Evolutionary conservation across 2,329 filamentous ascomycete species (phyloP).

Genomic region (Colletotrichum incanum): DNA sequence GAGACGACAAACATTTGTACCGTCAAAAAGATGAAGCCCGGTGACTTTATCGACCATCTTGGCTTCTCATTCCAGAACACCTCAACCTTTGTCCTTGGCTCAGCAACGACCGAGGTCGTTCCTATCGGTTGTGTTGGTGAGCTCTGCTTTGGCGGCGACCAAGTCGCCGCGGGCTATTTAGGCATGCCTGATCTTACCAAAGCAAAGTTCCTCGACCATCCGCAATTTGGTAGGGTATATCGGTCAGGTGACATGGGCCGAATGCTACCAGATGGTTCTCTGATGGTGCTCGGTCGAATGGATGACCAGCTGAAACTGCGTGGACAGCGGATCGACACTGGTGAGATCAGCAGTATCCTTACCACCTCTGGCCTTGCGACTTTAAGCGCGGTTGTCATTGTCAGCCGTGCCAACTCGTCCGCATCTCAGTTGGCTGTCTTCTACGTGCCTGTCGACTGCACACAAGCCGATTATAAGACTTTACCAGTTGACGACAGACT

Average conservation of each 20-base stretch:
- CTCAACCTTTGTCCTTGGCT: conserved; percentile 76
- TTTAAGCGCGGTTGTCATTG: conserved; percentile 77
- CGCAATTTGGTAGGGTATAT: conserved; percentile 80
- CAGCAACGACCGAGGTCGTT: conserved; percentile 65
- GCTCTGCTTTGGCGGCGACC: conserved; percentile 88
- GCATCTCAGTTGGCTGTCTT: conserved; percentile 77
- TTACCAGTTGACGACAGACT: conserved; percentile 59
- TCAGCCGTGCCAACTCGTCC: conserved; percentile 57
- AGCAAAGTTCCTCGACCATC: conserved; percentile 79
- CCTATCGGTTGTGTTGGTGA: conserved; percentile 84
- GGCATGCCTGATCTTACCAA: conserved; percentile 74
- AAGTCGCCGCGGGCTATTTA: conserved; percentile 84
- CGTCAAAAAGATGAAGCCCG: conserved; percentile 72
- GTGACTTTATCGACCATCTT: conserved; percentile 81
- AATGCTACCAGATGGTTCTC: conserved; percentile 82
- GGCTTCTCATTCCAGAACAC: conserved; percentile 83
- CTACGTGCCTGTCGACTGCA: conserved; percentile 67
- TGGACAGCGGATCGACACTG: conserved; percentile 84
- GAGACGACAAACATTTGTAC: conserved; percentile 93
- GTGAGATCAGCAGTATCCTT: conserved; percentile 79
- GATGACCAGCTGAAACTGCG: conserved; percentile 89
- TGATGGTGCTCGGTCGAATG: conserved; percentile 80
- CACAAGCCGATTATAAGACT: background rate
- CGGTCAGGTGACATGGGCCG: conserved; percentile 87
- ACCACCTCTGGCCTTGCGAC: conserved; percentile 65